A percentile compares a stretch with the other conserved stretches of the same genome.
These are phyloP conservation scores for Penstemon davidsonii DNA, from an alignment of 257 asterid species.

Conservation along the genomic window DNA sequence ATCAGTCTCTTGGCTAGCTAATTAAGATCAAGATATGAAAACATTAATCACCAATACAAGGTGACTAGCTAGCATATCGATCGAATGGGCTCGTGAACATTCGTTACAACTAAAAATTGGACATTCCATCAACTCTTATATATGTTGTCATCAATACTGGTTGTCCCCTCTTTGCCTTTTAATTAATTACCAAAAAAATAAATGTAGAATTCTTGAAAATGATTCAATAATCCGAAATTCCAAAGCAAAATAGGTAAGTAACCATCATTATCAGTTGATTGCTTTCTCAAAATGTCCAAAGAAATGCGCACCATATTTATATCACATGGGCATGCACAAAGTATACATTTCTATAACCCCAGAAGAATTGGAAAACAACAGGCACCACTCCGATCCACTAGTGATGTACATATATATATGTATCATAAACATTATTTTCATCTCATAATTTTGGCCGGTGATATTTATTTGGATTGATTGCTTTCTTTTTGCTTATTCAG, in stretches of 20 bases:
- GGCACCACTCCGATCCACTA: conserved; percentile 28
- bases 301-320: conserved; percentile 29
- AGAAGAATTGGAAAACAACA: conserved; percentile 16
- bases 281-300: conserved; percentile 19
- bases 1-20: too few species aligned
- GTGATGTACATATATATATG: conserved; percentile 16
- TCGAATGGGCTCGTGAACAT: too few species aligned
- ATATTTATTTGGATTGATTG: background rate
- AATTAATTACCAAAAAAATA: too few species aligned
- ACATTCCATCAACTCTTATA: too few species aligned
- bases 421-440: background rate
- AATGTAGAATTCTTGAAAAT: too few species aligned
- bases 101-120: too few species aligned
- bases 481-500: conserved; percentile 4
- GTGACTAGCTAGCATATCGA: too few species aligned
- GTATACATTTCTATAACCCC: background rate
- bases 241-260: background rate
- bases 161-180: too few species aligned
- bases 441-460: conserved; percentile 19
- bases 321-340: conserved; percentile 31
- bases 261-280: background rate
- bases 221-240: too few species aligned
- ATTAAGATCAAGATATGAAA: too few species aligned
- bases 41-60: too few species aligned
- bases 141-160: too few species aligned